Conservation (phyloP, 352 stramenopile species). For the Pythium vanterpoolii region DNA sequence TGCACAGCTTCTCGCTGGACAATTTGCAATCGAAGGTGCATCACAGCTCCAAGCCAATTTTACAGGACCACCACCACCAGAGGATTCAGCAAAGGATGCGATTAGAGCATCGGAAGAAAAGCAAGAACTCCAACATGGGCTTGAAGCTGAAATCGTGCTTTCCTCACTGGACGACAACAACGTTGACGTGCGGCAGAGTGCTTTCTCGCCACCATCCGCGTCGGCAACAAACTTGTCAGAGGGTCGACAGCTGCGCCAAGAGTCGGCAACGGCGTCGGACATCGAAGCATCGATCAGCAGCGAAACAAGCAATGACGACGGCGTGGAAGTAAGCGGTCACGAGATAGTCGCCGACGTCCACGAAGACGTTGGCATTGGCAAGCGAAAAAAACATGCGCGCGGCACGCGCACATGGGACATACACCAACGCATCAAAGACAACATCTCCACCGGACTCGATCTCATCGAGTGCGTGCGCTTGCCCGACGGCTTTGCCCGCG, state of each 20-base stretch:
- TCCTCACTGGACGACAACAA: neutral
- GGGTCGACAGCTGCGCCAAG: neutral
- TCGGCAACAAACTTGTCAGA: neutral
- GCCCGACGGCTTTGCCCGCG: slow-evolving; percentile 50
- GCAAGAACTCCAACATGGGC: slow-evolving; percentile 1
- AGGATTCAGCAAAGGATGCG: neutral
- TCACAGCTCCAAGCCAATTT: neutral
- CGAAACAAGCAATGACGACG: neutral
- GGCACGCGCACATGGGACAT: slow-evolving; percentile 65
- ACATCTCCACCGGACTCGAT: slow-evolving; percentile 52
- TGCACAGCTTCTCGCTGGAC: slow-evolving; percentile 6
- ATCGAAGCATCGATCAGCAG: neutral
- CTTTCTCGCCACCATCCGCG: slow-evolving; percentile 3
- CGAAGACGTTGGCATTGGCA: slow-evolving; percentile 51
- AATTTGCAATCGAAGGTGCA: slow-evolving; percentile 3
- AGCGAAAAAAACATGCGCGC: slow-evolving; percentile 50
- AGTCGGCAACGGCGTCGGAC: slow-evolving; percentile 10
- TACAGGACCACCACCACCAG: neutral
- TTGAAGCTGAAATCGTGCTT: no score
- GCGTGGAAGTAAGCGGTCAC: slow-evolving; percentile 4
- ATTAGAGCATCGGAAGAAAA: neutral
- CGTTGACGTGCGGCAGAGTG: slow-evolving; percentile 13
- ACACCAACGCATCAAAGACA: slow-evolving; percentile 70
- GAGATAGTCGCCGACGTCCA: slow-evolving; percentile 28
- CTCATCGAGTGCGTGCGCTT: slow-evolving; percentile 60